A percentile compares a stretch with the other conserved stretches of the same genome.
Evolutionary conservation across 495 filamentous ascomycete species (phyloP).

Genomic region (Aspergillus saccharolyticus): DNA sequence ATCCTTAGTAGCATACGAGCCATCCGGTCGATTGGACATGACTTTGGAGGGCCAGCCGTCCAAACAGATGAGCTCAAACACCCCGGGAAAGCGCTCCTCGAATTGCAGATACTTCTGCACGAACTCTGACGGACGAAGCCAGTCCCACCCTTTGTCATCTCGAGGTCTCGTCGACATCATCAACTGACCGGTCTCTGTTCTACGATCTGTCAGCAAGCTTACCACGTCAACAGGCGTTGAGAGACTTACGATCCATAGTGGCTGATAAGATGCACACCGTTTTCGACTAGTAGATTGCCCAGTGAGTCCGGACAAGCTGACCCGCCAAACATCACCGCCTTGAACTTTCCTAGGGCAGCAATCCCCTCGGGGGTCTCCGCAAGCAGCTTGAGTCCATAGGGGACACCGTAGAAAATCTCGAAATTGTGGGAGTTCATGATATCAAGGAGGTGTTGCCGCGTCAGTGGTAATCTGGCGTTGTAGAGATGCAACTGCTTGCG

Average conservation of each 20-base stretch:
- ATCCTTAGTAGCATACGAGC: conserved; percentile 35
- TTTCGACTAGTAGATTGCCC: conserved; percentile 48
- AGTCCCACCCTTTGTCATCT: conserved; percentile 62
- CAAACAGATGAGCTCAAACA: conserved; percentile 56
- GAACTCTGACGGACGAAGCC: conserved; percentile 43
- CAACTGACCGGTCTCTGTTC: conserved; percentile 53
- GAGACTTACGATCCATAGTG: conserved; percentile 49
- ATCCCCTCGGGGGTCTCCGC: conserved; percentile 46
- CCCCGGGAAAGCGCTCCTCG: conserved; percentile 47
- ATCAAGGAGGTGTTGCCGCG: conserved; percentile 45
- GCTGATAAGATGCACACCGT: conserved; percentile 50
- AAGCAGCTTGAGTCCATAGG: conserved; percentile 51
- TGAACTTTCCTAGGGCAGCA: conserved; percentile 36
- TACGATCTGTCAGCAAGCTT: conserved; percentile 7
- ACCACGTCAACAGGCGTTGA: no score
- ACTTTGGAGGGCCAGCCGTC: conserved; percentile 60
- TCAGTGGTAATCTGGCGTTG: conserved; percentile 48
- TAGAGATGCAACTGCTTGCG: conserved; percentile 43
- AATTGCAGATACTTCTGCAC: conserved; percentile 44
- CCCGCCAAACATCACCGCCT: conserved; percentile 48
- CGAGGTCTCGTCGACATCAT: conserved; percentile 46
- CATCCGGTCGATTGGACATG: conserved; percentile 49
- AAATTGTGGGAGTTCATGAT: conserved; percentile 41
- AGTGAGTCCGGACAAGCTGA: conserved; percentile 52
- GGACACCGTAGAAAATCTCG: conserved; percentile 51